phyloP scores from a whole-genome alignment of 306 rosid genomes.

The Cyamopsis tetragonoloba region DNA sequence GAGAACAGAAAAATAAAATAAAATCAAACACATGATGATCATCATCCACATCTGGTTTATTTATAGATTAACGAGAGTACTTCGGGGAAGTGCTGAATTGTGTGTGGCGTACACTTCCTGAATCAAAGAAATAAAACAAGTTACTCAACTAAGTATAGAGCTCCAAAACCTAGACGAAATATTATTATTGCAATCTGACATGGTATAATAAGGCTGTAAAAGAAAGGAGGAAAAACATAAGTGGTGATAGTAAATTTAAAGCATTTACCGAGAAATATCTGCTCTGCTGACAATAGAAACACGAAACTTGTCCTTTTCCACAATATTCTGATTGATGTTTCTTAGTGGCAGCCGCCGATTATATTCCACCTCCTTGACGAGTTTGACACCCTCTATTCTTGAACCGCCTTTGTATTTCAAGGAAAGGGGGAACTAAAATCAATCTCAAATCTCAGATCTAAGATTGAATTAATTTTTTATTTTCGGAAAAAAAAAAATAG shows the following conservation, averaged over 20 bases:
- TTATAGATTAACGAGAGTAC: too few relatives aligned
- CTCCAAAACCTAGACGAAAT: neutral
- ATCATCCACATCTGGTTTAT: neutral
- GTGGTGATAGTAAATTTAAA: neutral
- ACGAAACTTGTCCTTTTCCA: slow-evolving; percentile 21
- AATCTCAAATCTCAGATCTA: neutral
- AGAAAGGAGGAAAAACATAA: too few relatives aligned
- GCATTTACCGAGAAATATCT: slow-evolving; percentile 33
- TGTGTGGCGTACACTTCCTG: slow-evolving; percentile 32
- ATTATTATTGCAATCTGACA: neutral
- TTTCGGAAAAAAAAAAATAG: too few relatives aligned
- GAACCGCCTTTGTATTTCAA: slow-evolving; percentile 28
- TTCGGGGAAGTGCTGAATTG: slow-evolving; percentile 22
- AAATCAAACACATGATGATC: neutral
- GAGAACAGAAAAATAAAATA: neutral
- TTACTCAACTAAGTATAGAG: neutral
- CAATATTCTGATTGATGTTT: slow-evolving; percentile 43
- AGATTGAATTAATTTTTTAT: neutral
- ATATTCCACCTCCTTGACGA: slow-evolving; percentile 32
- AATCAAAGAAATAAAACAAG: slow-evolving; percentile 8
- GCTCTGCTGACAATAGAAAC: slow-evolving; percentile 13
- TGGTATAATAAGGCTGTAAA: neutral
- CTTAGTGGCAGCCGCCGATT: slow-evolving; percentile 43
- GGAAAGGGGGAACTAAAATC: neutral
- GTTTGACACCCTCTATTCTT: slow-evolving; percentile 38